Base-by-base conservation (phyloP, 768 basidiomycete species). In the Myochromella boudieri region DNA sequence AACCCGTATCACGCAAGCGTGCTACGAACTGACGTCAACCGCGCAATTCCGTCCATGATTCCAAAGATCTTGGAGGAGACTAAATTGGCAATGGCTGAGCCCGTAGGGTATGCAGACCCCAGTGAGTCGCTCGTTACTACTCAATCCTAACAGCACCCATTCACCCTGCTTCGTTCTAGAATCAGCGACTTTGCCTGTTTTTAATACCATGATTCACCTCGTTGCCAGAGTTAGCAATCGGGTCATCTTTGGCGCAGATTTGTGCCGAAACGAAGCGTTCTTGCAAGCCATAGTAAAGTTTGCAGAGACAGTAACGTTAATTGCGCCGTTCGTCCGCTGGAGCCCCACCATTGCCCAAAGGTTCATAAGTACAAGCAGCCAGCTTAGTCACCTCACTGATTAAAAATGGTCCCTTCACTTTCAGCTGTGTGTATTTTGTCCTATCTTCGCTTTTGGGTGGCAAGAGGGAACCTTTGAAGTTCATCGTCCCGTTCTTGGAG, bases 141-240 rank as follows among this genome's bases (percentile, higher is more conserved):
- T 17, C 33, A 34, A n/a, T 44, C n/a, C 4, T n/a, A n/a, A 20
- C 11, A 15, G 18, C 20, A 3, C 33, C 28, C 41, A 46, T 26
- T 39, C 25, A 39, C 17, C 47, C 20, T 32, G 21, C 43, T 8
- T 7, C 8, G 46, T 8, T 20, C 14, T 20, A 66, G 67, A 60
- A 37, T 47, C 40, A 24, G 44, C 47, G 18, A 58, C 51, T 22
- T 28, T 67, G 14, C 60, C 60, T 3, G 58, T 67, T 24, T 70
- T 70, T 42, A 55, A 66, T 41, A 66, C 66, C 12, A 69, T 70
- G 65, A 71, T 67, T 22, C 64, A 67, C 44, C 43, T 68, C 37
- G 63, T 70, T 48, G 68, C 66, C 7, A 54, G 68, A 42, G 65
- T 69, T 41, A 68, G 63, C 48, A 70, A 71, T 55, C 62, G 68